These are phyloP conservation scores for Wolfiporia cocos DNA, from an alignment of 1,284 basidiomycete genomes.

Conservation along the genomic window DNA sequence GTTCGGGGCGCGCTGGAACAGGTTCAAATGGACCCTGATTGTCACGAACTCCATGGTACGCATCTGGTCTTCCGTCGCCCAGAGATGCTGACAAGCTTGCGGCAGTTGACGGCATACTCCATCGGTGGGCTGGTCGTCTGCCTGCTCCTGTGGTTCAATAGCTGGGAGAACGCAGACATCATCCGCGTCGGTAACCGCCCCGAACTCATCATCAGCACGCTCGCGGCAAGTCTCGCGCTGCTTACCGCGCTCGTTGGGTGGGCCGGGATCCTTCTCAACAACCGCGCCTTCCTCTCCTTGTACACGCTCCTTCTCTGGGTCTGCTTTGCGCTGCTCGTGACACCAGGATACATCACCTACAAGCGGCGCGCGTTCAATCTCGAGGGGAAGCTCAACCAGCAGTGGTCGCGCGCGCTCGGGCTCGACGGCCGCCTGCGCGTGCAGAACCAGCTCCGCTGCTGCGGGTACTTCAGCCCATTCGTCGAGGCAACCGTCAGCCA, in stretches of 20 bases:
- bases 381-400: conserved; percentile 55
- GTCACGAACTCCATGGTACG: conserved; percentile 43
- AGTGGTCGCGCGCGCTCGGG: conserved; percentile 49
- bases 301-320: conserved; percentile 56
- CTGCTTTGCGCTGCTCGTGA: conserved; percentile 50
- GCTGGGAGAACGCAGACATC: conserved; percentile 50
- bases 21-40: conserved; percentile 58
- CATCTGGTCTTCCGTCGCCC: not conserved
- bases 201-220: conserved; percentile 54
- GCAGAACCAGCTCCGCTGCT: conserved; percentile 54
- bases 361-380: conserved; percentile 57
- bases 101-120: conserved; percentile 45
- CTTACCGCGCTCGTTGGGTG: conserved; percentile 55
- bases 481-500: conserved; percentile 51
- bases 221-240: conserved; percentile 40
- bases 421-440: conserved; percentile 42
- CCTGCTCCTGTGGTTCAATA: conserved; percentile 57
- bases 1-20: conserved; percentile 48
- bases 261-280: conserved; percentile 60
- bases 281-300: conserved; percentile 54
- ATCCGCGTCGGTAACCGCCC: conserved; percentile 48
- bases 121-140: conserved; percentile 43
- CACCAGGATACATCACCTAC: conserved; percentile 59
- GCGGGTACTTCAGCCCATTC: conserved; percentile 56
- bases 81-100: not conserved